Conservation (phyloP, 305 asterid species). For the Fraxinus platypoda region DNA sequence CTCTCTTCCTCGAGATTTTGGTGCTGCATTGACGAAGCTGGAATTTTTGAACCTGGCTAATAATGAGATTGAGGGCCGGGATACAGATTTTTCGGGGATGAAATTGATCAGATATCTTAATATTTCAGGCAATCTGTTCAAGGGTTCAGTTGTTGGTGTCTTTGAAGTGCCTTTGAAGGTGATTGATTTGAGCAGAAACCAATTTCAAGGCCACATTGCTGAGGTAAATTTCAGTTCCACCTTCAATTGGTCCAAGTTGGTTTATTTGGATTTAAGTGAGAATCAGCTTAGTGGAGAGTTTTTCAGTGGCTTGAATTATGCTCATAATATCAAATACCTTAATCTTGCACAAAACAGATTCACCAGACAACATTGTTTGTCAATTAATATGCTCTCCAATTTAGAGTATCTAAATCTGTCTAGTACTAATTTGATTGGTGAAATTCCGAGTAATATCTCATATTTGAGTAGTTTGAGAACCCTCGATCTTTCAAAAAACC, state of each 20-base stretch:
- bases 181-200: constrained; percentile 88
- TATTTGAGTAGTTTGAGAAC: constrained; percentile 40
- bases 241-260: constrained; percentile 60
- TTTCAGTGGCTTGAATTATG: constrained; percentile 41
- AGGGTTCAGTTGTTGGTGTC: constrained; percentile 64
- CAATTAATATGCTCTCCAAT: constrained; percentile 40
- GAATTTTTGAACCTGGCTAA: constrained; percentile 62
- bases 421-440: constrained; percentile 62
- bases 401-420: constrained; percentile 81
- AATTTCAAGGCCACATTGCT: constrained; percentile 77
- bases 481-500: constrained; percentile 77
- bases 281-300: constrained; percentile 75
- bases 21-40: constrained; percentile 57
- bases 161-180: constrained; percentile 66
- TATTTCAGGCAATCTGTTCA: constrained; percentile 64
- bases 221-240: constrained; percentile 63
- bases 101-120: constrained; percentile 48
- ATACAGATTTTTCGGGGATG: constrained; percentile 59
- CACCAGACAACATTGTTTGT: constrained; percentile 41
- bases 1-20: constrained; percentile 61
- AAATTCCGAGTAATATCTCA: constrained; percentile 52
- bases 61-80: constrained; percentile 60
- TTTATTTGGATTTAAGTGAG: constrained; percentile 72
- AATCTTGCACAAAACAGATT: constrained; percentile 86
- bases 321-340: constrained; percentile 59